These are phyloP conservation scores for Manihot esculenta DNA, from an alignment of 441 rosid genomes.

Conservation along the genomic window DNA sequence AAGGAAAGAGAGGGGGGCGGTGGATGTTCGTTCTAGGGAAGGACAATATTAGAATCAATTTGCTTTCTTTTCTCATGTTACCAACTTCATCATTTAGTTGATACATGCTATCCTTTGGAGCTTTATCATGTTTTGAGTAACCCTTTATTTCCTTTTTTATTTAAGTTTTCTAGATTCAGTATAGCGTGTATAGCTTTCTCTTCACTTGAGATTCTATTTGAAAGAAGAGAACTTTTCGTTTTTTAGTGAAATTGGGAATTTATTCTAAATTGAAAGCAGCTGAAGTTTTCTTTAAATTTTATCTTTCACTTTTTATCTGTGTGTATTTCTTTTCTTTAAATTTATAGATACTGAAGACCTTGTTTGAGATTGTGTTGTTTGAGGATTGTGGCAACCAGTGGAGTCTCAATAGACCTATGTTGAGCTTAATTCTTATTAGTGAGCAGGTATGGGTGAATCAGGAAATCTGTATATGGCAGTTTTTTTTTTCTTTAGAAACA, in stretches of 20 bases:
- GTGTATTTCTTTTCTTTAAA: slow-evolving; percentile 19
- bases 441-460: slow-evolving; percentile 58
- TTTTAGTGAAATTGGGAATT: not conserved
- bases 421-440: slow-evolving; percentile 86
- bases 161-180: too few species aligned
- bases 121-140: too few species aligned
- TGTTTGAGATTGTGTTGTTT: slow-evolving; percentile 90
- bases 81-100: too few species aligned
- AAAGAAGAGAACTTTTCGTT: not conserved
- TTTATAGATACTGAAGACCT: slow-evolving; percentile 82
- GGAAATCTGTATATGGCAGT: not conserved
- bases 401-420: slow-evolving; percentile 99
- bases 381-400: slow-evolving; percentile 99
- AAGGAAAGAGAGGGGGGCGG: too few species aligned
- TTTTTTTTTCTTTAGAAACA: not conserved
- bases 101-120: too few species aligned
- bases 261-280: not conserved
- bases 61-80: too few species aligned
- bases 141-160: too few species aligned
- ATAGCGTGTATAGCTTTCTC: too few species aligned
- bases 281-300: not conserved
- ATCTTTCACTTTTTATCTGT: not conserved
- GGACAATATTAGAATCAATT: not conserved
- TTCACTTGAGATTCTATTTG: not conserved
- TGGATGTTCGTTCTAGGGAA: not conserved